A percentile compares a stretch with the other conserved stretches of the same genome.
Conservation (phyloP, 108 stramenopile genomes). For the Fragilaria radians region DNA sequence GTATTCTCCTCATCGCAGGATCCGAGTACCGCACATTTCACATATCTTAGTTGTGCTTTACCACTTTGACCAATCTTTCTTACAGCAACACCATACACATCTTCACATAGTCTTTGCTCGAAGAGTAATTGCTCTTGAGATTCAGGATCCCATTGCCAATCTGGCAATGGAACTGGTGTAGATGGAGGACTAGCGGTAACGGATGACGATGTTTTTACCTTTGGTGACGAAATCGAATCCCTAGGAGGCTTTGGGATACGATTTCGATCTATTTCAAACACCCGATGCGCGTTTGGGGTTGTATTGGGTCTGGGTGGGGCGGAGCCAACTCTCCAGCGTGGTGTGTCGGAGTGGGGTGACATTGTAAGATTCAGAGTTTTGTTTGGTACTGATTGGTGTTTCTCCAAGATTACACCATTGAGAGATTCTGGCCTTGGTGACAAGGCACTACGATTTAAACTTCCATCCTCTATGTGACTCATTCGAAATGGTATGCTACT, state of each 20-base stretch:
- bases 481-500: neutral
- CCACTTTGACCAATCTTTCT: slow-evolving; percentile 84
- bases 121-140: slow-evolving; percentile 79
- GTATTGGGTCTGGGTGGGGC: neutral
- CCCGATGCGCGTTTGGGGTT: neutral
- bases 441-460: neutral
- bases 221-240: neutral
- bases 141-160: slow-evolving; percentile 21
- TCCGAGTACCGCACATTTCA: slow-evolving; percentile 60
- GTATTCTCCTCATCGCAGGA: slow-evolving; percentile 17
- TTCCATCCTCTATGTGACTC: neutral
- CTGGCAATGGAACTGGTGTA: neutral
- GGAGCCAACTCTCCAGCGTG: neutral
- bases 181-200: neutral
- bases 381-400: neutral
- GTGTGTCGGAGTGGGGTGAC: neutral
- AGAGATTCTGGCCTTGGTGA: neutral
- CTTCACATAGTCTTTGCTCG: slow-evolving; percentile 71
- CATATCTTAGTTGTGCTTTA: slow-evolving; percentile 71
- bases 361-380: neutral
- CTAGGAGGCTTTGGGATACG: neutral
- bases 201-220: neutral
- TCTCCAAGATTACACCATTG: neutral
- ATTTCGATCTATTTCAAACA: neutral
- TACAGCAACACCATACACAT: slow-evolving; percentile 73